Percentiles rank a stretch among this genome's conserved stretches.
Conservation (phyloP, 1,284 basidiomycete genomes). For the Inonotus obliquus region DNA sequence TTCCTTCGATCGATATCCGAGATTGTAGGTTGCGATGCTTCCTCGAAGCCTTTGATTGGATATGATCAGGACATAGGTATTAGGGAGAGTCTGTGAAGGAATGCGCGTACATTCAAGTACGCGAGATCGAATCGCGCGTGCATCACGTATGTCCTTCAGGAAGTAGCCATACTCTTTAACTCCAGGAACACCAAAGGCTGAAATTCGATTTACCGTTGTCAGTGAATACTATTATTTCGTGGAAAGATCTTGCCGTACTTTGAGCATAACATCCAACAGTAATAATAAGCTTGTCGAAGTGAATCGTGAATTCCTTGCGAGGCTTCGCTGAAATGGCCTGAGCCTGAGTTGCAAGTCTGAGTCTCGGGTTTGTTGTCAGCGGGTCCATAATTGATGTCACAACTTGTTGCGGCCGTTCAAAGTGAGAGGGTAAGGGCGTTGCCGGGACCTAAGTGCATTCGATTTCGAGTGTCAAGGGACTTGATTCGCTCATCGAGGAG, state of each 20-base stretch:
- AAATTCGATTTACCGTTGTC: not conserved
- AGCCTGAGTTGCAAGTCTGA: conserved; percentile 8
- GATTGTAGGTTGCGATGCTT: conserved; percentile 68
- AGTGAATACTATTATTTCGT: no score
- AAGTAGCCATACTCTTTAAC: conserved; percentile 80
- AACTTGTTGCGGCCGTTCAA: conserved; percentile 10
- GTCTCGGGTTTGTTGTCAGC: not conserved
- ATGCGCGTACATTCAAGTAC: conserved; percentile 64
- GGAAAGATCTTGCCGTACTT: conserved; percentile 40
- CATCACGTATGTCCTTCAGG: conserved; percentile 79
- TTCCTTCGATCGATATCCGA: conserved; percentile 62
- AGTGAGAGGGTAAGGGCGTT: conserved; percentile 15
- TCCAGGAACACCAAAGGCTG: conserved; percentile 60
- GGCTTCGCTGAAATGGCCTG: conserved; percentile 17
- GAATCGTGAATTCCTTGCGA: conserved; percentile 41
- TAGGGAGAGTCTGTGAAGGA: not conserved
- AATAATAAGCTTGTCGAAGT: conserved; percentile 81
- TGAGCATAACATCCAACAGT: conserved; percentile 83
- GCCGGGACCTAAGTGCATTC: conserved; percentile 14
- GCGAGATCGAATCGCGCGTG: conserved; percentile 71
- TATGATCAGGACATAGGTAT: not conserved
- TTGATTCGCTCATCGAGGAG: not conserved
- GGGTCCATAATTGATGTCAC: not conserved
- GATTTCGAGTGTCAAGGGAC: not conserved
- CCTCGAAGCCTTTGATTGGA: conserved; percentile 59